These are phyloP conservation scores for Iris macrosiphon DNA, from an alignment of 106 monocot genomes.

Conservation along the genomic window DNA sequence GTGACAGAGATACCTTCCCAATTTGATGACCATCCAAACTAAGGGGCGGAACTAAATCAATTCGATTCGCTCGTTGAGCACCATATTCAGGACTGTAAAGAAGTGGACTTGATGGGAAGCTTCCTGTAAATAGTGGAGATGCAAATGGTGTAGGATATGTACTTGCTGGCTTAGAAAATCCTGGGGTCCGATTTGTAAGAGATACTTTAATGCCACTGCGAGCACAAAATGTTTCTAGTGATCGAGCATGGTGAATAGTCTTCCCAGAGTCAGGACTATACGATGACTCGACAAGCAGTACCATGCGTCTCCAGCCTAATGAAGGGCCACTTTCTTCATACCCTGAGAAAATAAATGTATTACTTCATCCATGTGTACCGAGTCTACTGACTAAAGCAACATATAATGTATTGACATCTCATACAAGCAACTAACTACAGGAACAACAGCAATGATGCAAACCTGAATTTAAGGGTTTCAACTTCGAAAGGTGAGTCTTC, in stretches of 20 bases:
- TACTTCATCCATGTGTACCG: no score
- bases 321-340: slow-evolving; percentile 44
- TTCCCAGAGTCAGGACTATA: slow-evolving; percentile 55
- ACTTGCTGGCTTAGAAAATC: slow-evolving; percentile 37
- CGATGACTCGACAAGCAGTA: slow-evolving; percentile 74
- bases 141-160: slow-evolving; percentile 58
- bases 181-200: slow-evolving; percentile 28
- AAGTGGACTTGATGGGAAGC: slow-evolving; percentile 88
- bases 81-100: slow-evolving; percentile 74
- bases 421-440: no score
- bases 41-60: slow-evolving; percentile 84
- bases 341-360: slow-evolving; percentile 14
- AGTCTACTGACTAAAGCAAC: no score
- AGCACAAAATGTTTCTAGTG: slow-evolving; percentile 71
- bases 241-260: slow-evolving; percentile 49
- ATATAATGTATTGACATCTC: no score
- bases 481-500: slow-evolving; percentile 30
- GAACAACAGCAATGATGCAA: no score
- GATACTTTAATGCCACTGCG: slow-evolving; percentile 59
- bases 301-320: slow-evolving; percentile 75
- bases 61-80: slow-evolving; percentile 40
- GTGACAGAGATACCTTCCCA: slow-evolving; percentile 37
- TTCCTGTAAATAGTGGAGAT: slow-evolving; percentile 81
- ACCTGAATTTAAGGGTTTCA: slow-evolving; percentile 52
- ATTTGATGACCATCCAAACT: slow-evolving; percentile 65